Conservation (phyloP, 139 green algal species). For the Ettlia oleoabundans region DNA sequence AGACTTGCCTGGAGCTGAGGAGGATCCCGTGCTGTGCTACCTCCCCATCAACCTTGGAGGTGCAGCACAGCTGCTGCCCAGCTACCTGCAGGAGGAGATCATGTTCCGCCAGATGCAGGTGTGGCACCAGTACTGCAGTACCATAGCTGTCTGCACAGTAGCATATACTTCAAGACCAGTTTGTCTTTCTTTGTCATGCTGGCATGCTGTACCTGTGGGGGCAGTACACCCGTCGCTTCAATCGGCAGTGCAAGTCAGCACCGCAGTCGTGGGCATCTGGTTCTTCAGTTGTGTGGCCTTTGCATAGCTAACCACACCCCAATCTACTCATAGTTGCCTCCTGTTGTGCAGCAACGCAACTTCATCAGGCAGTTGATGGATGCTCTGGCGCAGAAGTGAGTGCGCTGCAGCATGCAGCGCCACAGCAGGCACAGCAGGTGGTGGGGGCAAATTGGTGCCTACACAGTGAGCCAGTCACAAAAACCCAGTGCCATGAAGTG, state of each 20-base stretch:
- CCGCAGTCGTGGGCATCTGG: too few species aligned
- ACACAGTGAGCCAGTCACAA: neutral
- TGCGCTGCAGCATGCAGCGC: neutral
- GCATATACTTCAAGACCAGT: too few species aligned
- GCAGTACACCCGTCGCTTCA: too few species aligned
- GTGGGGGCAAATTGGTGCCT: too few species aligned
- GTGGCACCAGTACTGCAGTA: neutral
- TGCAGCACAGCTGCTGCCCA: slow-evolving; percentile 1
- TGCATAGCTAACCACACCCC: neutral
- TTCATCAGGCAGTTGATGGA: neutral
- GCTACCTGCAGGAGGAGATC: neutral
- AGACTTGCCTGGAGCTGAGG: neutral
- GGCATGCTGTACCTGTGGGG: too few species aligned
- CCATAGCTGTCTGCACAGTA: too few species aligned
- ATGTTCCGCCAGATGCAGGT: slow-evolving; percentile 6
- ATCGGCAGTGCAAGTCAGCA: too few species aligned
- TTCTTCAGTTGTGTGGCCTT: too few species aligned
- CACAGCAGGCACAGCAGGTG: neutral
- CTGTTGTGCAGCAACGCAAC: neutral
- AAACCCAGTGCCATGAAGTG: neutral
- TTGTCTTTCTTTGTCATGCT: too few species aligned
- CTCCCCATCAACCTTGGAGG: neutral
- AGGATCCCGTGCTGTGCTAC: slow-evolving; percentile 8
- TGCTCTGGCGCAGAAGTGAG: neutral
- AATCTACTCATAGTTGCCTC: neutral